Evolutionary conservation across 345 rosid genomes (phyloP).

Genomic region (Populus tremula): DNA sequence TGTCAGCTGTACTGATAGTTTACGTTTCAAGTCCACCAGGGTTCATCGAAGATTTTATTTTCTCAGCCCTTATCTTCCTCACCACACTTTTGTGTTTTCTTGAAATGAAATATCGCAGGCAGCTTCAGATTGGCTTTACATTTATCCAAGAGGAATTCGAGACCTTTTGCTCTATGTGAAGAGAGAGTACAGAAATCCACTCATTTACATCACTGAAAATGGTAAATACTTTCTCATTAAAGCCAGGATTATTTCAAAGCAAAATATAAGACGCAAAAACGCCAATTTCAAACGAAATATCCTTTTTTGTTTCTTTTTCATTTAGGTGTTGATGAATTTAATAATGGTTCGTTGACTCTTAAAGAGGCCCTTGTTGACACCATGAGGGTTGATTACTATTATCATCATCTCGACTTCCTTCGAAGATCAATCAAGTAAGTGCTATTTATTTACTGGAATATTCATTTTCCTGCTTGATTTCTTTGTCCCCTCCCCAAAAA

Average conservation of each 20-base stretch:
- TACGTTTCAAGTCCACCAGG: no score
- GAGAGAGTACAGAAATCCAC: constrained; percentile 32
- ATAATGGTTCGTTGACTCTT: constrained; percentile 25
- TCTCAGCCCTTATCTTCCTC: no score
- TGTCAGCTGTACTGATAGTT: no score
- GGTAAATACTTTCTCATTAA: constrained; percentile 17
- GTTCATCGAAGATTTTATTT: no score
- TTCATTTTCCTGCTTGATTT: no score
- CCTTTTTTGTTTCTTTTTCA: no score
- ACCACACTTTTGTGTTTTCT: no score
- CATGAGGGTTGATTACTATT: constrained; percentile 31
- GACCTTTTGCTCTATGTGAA: constrained; percentile 11
- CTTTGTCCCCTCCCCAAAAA: no score
- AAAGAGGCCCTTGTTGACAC: constrained; percentile 36
- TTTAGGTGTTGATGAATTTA: constrained; percentile 32
- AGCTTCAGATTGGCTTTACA: constrained; percentile 16
- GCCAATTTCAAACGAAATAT: no score
- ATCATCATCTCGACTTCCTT: constrained; percentile 32
- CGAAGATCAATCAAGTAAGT: constrained; percentile 33
- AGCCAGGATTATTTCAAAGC: no score
- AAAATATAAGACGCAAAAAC: neutral
- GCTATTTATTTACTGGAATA: no score
- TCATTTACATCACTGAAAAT: constrained; percentile 46
- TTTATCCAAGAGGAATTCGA: constrained; percentile 20
- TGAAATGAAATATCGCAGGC: constrained; percentile 4